Conservation (phyloP, 176 grass and related monocot genomes). For the Avena atlantica region DNA sequence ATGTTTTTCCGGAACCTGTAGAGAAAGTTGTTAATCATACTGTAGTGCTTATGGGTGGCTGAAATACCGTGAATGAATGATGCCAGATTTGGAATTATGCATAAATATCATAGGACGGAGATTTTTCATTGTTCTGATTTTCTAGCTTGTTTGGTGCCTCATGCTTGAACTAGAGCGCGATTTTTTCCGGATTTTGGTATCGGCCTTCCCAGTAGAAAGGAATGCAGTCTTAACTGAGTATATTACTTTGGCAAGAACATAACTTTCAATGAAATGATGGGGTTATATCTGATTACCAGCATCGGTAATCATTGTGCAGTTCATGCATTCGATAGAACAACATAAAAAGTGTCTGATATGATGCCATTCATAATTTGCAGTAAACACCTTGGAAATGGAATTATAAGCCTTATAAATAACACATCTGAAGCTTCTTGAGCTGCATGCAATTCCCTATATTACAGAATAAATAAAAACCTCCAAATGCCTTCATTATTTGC, state of each 20-base stretch:
- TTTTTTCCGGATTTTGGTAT: not conserved
- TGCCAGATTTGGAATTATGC: not conserved
- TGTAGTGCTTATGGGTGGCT: not conserved
- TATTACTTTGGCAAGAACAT: not conserved
- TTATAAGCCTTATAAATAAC: not conserved
- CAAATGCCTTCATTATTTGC: constrained; percentile 18
- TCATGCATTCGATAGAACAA: constrained; percentile 1
- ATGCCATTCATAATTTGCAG: not conserved
- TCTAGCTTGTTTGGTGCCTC: not conserved
- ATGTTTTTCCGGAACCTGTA: not conserved
- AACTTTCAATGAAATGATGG: not conserved
- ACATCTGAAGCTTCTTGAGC: not conserved
- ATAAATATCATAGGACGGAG: not conserved
- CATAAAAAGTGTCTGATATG: not conserved
- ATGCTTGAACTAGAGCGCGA: not conserved
- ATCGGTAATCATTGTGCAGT: not conserved
- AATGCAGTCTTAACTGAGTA: not conserved
- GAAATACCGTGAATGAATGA: not conserved
- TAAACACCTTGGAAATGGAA: not conserved
- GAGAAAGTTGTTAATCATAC: not conserved
- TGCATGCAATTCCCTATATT: not conserved
- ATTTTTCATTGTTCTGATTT: not conserved
- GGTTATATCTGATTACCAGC: not conserved
- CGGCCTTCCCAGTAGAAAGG: not conserved
- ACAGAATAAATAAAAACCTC: not conserved